phyloP scores from a whole-genome alignment of 176 grass and related monocot species.

The Aegilops tauschii region DNA sequence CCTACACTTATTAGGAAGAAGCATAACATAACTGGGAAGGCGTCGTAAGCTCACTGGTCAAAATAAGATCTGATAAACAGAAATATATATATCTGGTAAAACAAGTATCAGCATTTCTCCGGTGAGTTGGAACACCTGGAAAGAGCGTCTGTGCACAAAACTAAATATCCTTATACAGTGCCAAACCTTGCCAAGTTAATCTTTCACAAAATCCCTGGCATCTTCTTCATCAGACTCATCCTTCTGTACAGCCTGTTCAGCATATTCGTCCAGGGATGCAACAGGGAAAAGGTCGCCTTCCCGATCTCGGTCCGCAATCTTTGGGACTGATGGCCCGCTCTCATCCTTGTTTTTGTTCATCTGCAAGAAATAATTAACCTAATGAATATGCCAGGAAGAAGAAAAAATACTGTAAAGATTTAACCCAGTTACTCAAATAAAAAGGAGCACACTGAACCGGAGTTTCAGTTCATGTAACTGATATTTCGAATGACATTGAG shows the following conservation, averaged over 20 bases:
- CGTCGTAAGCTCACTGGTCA: background rate
- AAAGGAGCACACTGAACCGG: background rate
- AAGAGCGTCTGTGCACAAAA: background rate
- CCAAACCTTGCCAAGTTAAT: slow-evolving; percentile 1
- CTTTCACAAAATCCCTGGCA: slow-evolving; percentile 42
- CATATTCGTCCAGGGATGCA: slow-evolving; percentile 64
- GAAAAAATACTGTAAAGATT: background rate
- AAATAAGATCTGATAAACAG: background rate
- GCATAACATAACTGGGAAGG: background rate
- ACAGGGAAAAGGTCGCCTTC: slow-evolving; percentile 70
- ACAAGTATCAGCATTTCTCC: background rate
- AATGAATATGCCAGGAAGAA: background rate
- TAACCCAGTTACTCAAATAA: background rate
- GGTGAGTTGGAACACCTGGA: background rate
- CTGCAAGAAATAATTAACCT: slow-evolving; percentile 32
- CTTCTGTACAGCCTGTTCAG: slow-evolving; percentile 44
- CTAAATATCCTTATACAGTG: background rate
- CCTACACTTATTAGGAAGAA: background rate
- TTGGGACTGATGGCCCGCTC: slow-evolving; percentile 41
- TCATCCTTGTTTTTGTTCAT: slow-evolving; percentile 65
- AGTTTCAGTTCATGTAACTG: background rate
- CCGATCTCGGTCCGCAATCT: slow-evolving; percentile 71
- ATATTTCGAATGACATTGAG: background rate
- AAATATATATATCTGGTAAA: background rate
- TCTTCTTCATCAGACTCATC: slow-evolving; percentile 41